Evolutionary conservation across 768 basidiomycete genomes (phyloP).

Genomic region (Russula sp.): DNA sequence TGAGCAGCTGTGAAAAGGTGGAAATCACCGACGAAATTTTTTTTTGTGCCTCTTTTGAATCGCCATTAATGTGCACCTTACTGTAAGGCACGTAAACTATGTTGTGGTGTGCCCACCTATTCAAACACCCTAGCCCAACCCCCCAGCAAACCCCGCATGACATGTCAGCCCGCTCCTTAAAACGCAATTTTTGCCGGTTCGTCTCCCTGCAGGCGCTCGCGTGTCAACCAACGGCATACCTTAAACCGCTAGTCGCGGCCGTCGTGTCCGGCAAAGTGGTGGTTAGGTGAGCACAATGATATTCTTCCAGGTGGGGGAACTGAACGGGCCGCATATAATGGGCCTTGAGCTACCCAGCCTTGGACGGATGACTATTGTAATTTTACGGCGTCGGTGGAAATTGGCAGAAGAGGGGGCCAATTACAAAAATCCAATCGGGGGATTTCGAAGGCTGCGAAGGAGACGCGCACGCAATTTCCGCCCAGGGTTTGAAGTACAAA

Average conservation of each 20-base stretch:
- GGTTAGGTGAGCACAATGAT: not conserved
- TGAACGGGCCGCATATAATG: conserved; percentile 7
- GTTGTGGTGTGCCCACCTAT: not conserved
- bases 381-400: conserved; percentile 8
- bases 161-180: not conserved
- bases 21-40: conserved; percentile 1
- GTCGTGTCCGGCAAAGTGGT: conserved; percentile 9
- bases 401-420: conserved; percentile 5
- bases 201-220: not conserved
- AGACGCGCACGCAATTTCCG: conserved; percentile 14
- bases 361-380: conserved; percentile 1
- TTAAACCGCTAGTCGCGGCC: not conserved
- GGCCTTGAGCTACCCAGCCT: conserved; percentile 8
- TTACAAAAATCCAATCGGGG: not conserved
- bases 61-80: not conserved
- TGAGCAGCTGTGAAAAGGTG: not conserved
- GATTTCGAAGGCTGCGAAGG: not conserved
- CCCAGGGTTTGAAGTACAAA: conserved; percentile 1
- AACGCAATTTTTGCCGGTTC: not conserved
- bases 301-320: conserved; percentile 1
- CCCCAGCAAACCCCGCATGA: not conserved
- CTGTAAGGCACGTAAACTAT: not conserved
- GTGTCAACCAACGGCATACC: not conserved
- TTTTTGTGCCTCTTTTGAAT: not conserved
- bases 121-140: not conserved